Percentiles rank a stretch among this genome's conserved stretches.
These are phyloP conservation scores for Solanum medicagineum DNA, from an alignment of 257 asterid species.

Conservation along the genomic window DNA sequence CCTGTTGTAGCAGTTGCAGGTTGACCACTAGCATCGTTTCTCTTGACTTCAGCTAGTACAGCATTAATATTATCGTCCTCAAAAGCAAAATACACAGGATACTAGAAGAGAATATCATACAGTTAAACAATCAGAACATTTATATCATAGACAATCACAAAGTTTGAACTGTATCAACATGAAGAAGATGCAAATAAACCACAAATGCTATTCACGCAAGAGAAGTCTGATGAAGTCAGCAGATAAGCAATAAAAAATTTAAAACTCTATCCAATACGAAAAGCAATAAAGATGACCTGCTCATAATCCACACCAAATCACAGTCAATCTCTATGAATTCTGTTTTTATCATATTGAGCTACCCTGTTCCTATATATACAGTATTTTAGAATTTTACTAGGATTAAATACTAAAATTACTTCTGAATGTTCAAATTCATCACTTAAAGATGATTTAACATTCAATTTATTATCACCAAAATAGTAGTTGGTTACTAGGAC, in stretches of 20 bases:
- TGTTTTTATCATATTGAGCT: not conserved
- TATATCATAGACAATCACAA: not conserved
- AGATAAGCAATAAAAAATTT: not conserved
- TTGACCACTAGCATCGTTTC: conserved; percentile 83
- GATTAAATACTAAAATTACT: not conserved
- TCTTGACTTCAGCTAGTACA: conserved; percentile 76
- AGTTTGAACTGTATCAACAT: not conserved
- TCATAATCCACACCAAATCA: not conserved
- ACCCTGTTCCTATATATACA: not conserved
- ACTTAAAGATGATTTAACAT: not conserved
- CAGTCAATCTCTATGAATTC: not conserved
- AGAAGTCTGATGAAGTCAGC: not conserved
- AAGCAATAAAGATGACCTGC: not conserved
- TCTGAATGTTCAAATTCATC: not conserved
- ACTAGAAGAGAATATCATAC: conserved; percentile 41
- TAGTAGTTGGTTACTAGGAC: not conserved
- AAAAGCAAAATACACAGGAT: conserved; percentile 92
- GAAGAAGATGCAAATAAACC: not conserved
- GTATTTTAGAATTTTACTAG: not conserved
- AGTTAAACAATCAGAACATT: not conserved
- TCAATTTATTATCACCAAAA: not conserved
- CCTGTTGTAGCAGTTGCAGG: conserved; percentile 97
- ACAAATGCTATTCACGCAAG: not conserved
- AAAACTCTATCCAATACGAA: not conserved
- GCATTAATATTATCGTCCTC: conserved; percentile 61